Evolutionary conservation across 768 basidiomycete species (phyloP).

Genomic region (Lactarius akahatsu): DNA sequence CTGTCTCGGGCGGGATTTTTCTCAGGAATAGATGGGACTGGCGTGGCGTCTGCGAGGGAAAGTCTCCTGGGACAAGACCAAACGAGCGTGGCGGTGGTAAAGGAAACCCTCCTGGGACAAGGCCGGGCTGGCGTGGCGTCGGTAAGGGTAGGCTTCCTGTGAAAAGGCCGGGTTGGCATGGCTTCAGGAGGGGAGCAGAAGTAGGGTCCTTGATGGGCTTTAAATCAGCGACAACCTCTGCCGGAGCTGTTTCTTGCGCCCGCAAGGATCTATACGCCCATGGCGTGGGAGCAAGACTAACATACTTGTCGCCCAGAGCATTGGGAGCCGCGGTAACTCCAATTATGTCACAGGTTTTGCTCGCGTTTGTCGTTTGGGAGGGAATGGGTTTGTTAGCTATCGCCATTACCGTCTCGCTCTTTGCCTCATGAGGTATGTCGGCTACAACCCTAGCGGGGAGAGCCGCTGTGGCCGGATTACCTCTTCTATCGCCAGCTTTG

Average conservation of each 20-base stretch:
- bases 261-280: not conserved
- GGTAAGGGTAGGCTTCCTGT: not conserved
- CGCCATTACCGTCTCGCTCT: not conserved
- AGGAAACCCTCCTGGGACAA: not conserved
- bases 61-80: not conserved
- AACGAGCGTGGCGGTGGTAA: not conserved
- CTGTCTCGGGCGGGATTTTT: not conserved
- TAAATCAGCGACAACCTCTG: not conserved
- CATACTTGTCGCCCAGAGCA: not conserved
- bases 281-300: not conserved
- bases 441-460: not conserved
- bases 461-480: not conserved
- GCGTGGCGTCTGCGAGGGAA: not conserved
- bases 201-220: not conserved
- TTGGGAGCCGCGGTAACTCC: not conserved
- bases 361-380: not conserved
- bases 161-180: not conserved
- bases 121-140: not conserved
- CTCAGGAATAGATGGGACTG: not conserved
- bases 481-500: not conserved
- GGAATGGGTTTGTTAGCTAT: not conserved
- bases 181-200: not conserved
- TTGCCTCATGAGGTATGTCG: no score
- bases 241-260: not conserved
- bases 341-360: not conserved